Base-by-base conservation (phyloP, 148 eudicot genomes). In the Hydrangea macrophylla region DNA sequence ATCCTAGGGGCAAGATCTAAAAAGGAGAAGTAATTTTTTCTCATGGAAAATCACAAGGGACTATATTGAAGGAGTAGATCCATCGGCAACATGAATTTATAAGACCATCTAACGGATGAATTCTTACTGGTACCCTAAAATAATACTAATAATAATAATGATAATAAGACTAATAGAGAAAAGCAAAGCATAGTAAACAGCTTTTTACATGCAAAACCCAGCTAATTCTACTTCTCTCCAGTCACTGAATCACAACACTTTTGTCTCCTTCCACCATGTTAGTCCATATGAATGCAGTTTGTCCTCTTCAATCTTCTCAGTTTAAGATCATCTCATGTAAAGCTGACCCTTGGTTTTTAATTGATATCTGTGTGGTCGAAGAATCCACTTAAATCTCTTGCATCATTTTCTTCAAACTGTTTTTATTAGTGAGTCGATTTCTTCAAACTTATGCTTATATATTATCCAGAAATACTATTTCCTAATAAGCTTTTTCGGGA, bases 401-500 rank as follows among this genome's bases (percentile, higher is more conserved):
- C 4, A 31, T 39, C 23, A 9, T 26, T 67, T 45, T 44, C 13
- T 36, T 27, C 55, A 8, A 17, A 24, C 36, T 25, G n/a, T n/a
- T n/a, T n/a, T n/a, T n/a, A n/a, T n/a, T n/a, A n/a, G n/a, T n/a
- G n/a, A n/a, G n/a, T n/a, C n/a, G n/a, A n/a, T n/a, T n/a, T n/a
- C n/a, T n/a, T n/a, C n/a, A n/a, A n/a, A n/a, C n/a, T n/a, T n/a
- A n/a, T n/a, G n/a, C n/a, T n/a, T 18, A 53, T 50, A 10, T 37
- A 8, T 23, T 60, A 45, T 22, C 36, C 24, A 27, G 15, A 40
- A 42, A 2, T 50, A 48, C 27, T 55, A 9, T 23, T 25, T 18
- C 1, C 28, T 26, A 31, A 20, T 12, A 42, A 33, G 40, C 18
- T 45, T 55, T 48, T 24, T 76, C 58, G 72, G 82, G 53, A 23